phyloP scores from a whole-genome alignment of 441 rosid genomes.

The Theobroma grandiflorum region DNA sequence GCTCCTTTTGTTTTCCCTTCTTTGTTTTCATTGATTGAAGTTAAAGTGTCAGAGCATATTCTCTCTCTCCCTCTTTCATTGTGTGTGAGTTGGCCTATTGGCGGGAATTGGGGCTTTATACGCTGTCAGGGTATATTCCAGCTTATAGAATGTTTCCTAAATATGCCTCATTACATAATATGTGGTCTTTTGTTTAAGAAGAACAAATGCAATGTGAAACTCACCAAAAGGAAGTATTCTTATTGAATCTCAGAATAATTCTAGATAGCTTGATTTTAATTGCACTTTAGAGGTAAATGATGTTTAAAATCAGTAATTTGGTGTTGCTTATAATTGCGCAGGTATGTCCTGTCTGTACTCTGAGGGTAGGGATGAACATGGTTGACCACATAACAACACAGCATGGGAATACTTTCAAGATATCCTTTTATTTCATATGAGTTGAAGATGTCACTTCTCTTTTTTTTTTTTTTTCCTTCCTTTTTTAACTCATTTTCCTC shows the following conservation, averaged over 20 bases:
- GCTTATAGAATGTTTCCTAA: background rate
- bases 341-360: slow-evolving; percentile 51
- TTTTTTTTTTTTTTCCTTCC: background rate
- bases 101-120: background rate
- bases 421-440: slow-evolving; percentile 45
- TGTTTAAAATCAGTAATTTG: slow-evolving; percentile 1
- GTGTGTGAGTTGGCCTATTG: background rate
- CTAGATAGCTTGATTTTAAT: slow-evolving; percentile 2
- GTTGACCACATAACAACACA: slow-evolving; percentile 50
- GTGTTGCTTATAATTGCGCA: slow-evolving; percentile 33
- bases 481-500: background rate
- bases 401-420: slow-evolving; percentile 46
- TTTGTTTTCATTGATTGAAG: slow-evolving; percentile 1
- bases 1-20: background rate
- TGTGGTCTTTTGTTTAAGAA: slow-evolving; percentile 11
- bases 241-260: slow-evolving; percentile 14
- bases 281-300: background rate
- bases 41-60: background rate
- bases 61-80: background rate
- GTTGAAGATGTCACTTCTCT: slow-evolving; percentile 1
- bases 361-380: slow-evolving; percentile 43
- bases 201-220: background rate
- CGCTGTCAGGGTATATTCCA: background rate
- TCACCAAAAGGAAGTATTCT: background rate
- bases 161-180: background rate